Conservation (phyloP, 495 filamentous ascomycete species). For the Niebla homalea region DNA sequence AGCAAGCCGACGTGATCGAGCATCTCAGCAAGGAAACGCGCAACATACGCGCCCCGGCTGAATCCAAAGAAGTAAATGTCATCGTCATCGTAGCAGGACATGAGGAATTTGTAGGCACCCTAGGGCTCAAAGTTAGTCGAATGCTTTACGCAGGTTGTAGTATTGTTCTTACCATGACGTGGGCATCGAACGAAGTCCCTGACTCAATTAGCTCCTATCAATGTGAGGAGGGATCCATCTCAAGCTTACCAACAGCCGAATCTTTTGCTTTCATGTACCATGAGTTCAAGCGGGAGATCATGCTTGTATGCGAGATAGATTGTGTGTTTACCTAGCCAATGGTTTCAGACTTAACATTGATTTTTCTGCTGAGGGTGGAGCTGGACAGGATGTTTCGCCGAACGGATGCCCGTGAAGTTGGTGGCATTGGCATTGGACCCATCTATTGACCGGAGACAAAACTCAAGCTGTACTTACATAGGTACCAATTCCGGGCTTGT, state of each 20-base stretch:
- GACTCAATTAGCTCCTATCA: no score
- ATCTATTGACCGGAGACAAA: not conserved
- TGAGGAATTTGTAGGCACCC: conserved; percentile 76
- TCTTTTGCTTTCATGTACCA: conserved; percentile 78
- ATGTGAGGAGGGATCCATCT: no score
- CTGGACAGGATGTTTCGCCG: conserved; percentile 42
- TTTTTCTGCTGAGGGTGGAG: no score
- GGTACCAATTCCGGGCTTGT: conserved; percentile 66
- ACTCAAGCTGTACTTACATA: conserved; percentile 38
- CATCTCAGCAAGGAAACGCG: conserved; percentile 79
- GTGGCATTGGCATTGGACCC: not conserved
- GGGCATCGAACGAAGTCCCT: conserved; percentile 65
- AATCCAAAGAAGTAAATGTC: conserved; percentile 78
- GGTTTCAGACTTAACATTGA: conserved; percentile 67
- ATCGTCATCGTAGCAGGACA: conserved; percentile 75
- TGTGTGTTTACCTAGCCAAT: conserved; percentile 27
- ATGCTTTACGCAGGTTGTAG: not conserved
- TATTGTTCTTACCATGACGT: conserved; percentile 24
- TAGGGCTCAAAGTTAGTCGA: conserved; percentile 28
- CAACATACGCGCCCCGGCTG: conserved; percentile 75
- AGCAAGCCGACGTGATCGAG: conserved; percentile 70
- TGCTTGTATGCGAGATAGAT: conserved; percentile 51
- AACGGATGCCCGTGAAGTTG: not conserved
- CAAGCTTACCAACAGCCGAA: conserved; percentile 45
- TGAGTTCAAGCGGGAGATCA: conserved; percentile 50